Evolutionary conservation across 139 green algal species (phyloP).

Genomic region (Asterochloris erici): DNA sequence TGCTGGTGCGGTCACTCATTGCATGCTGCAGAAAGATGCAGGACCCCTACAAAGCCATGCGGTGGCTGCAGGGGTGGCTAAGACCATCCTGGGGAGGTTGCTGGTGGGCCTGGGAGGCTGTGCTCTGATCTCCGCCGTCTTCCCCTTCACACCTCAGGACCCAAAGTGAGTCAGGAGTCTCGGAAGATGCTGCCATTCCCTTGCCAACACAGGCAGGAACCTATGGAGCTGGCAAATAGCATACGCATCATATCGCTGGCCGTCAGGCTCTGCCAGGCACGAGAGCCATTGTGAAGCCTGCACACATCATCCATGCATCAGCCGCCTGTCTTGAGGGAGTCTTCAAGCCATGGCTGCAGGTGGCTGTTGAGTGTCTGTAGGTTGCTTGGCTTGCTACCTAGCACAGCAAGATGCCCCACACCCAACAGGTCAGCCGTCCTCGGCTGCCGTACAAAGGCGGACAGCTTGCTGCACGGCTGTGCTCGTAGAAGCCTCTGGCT

Average conservation of each 20-base stretch:
- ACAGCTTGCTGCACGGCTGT: too few relatives aligned
- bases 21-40: neutral
- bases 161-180: neutral
- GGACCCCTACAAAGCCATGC: neutral
- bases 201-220: neutral
- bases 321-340: too few relatives aligned
- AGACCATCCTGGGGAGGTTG: conserved; percentile 33
- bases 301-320: neutral
- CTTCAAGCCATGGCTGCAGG: too few relatives aligned
- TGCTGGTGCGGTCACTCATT: neutral
- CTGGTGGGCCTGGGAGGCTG: conserved; percentile 44
- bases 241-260: neutral
- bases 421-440: too few relatives aligned
- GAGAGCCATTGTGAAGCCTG: neutral
- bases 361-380: too few relatives aligned
- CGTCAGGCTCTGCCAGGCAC: too few relatives aligned
- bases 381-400: too few relatives aligned
- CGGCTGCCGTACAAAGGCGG: too few relatives aligned
- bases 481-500: too few relatives aligned
- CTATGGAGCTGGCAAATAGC: neutral
- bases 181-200: neutral
- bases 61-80: conserved; percentile 33
- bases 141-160: conserved; percentile 23
- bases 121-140: conserved; percentile 32
- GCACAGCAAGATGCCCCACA: too few relatives aligned